Conservation (phyloP, 2,329 filamentous ascomycete species). For the Huntiella decipiens region DNA sequence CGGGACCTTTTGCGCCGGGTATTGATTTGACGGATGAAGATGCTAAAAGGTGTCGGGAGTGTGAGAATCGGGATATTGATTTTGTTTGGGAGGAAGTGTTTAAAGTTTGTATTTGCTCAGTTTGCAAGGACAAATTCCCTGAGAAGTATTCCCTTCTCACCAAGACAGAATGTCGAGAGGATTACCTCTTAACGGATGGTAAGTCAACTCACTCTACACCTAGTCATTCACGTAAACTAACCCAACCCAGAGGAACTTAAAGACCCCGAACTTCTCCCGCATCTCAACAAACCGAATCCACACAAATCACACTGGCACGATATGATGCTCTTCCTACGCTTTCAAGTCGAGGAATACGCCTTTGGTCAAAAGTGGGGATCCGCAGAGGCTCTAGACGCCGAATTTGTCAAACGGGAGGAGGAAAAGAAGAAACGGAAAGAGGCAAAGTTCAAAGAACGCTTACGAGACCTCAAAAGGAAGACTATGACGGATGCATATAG, state of each 20-base stretch:
- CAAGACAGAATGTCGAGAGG: constrained; percentile 89
- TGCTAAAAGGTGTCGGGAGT: constrained; percentile 67
- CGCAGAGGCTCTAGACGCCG: constrained; percentile 63
- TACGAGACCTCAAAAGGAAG: constrained; percentile 79
- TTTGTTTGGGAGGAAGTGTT: constrained; percentile 89
- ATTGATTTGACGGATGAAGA: constrained; percentile 53
- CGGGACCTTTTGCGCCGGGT: constrained; percentile 74
- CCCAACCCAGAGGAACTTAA: constrained; percentile 57
- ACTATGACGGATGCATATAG: constrained; percentile 82
- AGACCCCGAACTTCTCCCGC: constrained; percentile 69
- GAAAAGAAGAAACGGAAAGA: constrained; percentile 78
- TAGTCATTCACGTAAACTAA: constrained; percentile 1
- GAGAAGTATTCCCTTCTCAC: constrained; percentile 92
- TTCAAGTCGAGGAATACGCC: constrained; percentile 86
- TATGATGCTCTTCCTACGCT: constrained; percentile 94
- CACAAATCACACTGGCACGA: constrained; percentile 94
- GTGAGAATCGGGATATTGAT: constrained; percentile 69
- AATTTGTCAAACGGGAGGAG: constrained; percentile 61
- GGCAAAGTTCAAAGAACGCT: constrained; percentile 74
- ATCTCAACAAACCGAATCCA: constrained; percentile 76
- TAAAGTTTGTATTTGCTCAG: constrained; percentile 51
- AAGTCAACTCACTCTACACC: constrained; percentile 20
- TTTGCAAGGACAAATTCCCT: constrained; percentile 74
- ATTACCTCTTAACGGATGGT: constrained; percentile 89
- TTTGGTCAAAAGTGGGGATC: constrained; percentile 84